Base-by-base conservation (phyloP, 106 monocot genomes). In the Dioscorea alata region DNA sequence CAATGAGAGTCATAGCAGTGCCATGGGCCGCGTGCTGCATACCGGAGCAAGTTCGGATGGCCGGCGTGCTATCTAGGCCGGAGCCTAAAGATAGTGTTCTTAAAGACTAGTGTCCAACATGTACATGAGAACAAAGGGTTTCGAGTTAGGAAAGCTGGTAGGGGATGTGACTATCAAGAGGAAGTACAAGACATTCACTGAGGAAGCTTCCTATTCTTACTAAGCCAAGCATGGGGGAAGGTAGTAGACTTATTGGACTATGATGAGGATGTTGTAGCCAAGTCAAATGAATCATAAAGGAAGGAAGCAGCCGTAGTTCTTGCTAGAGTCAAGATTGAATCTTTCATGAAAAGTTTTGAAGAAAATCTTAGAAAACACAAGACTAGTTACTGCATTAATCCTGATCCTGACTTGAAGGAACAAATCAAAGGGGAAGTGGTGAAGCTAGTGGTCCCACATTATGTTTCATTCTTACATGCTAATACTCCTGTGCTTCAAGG, bases 151-250 rank as follows among this genome's bases (percentile, higher is more conserved):
- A n/a, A 69, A 49, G 57, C 25, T 82, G 12, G 69, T 82, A 0
- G 82, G 86, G 13, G 86, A 86, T 61, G 79, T 82, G 21, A 23
- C 64, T n/a, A 62, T 86, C 72, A 71, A 61, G 61, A 54, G 53
- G 52, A 64, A 64, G 60, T 85, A 71, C 68, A 86, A 82, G 73
- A 48, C 49, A 32, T 78, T 75, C 3, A 79, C 86, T 12, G 86
- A 86, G 73, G 75, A 71, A 62, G 78, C 86, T 2, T 79, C 86
- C 12, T 86, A 65, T 32, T 63, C 72, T 0, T 82, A 82, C 67
- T 82, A 82, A 50, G 60, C 70, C 61, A 71, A 6, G 71, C 69
- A 19, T 79, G 74, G 86, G 78, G 74, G 13, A 61, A 77, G 14
- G 31, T 85, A 12, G 65, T 85, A 34, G 33, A 49, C 19, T 12